A percentile compares a stretch with the other conserved stretches of the same genome.
These are phyloP conservation scores for Abrus pulchellus DNA, from an alignment of 306 rosid genomes.

Conservation along the genomic window DNA sequence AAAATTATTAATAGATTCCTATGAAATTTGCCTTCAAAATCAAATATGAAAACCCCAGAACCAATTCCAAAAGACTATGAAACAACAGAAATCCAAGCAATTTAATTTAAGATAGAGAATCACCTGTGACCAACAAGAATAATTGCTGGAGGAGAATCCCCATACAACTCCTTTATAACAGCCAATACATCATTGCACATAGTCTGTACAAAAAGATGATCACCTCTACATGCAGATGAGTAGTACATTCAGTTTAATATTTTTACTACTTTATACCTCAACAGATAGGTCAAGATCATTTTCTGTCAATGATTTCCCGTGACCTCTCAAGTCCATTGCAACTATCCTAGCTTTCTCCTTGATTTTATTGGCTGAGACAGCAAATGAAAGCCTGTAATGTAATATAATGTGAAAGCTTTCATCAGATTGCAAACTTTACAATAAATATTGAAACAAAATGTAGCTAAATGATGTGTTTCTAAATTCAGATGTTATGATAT, in stretches of 20 bases:
- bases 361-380: constrained; percentile 74
- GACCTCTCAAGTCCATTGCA: constrained; percentile 97
- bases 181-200: constrained; percentile 89
- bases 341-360: constrained; percentile 90
- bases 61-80: not conserved
- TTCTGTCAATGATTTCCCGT: constrained; percentile 85
- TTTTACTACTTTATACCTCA: constrained; percentile 63
- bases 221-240: constrained; percentile 38
- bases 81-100: constrained; percentile 36
- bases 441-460: constrained; percentile 21
- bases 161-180: constrained; percentile 78
- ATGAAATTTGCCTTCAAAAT: not conserved
- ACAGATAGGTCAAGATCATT: constrained; percentile 83
- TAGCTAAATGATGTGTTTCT: not conserved
- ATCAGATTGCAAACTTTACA: constrained; percentile 38
- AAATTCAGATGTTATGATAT: not conserved
- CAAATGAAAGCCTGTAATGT: constrained; percentile 83
- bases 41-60: not conserved
- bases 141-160: constrained; percentile 87
- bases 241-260: constrained; percentile 26
- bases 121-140: constrained; percentile 93
- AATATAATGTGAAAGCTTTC: constrained; percentile 40
- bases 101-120: constrained; percentile 32
- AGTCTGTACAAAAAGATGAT: constrained; percentile 69
- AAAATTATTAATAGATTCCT: constrained; percentile 12